A percentile compares a stretch with the other conserved stretches of the same genome.
Evolutionary conservation across 1,139 yeast genomes (phyloP).

Genomic region (Scheffersomyces segobiensis): DNA sequence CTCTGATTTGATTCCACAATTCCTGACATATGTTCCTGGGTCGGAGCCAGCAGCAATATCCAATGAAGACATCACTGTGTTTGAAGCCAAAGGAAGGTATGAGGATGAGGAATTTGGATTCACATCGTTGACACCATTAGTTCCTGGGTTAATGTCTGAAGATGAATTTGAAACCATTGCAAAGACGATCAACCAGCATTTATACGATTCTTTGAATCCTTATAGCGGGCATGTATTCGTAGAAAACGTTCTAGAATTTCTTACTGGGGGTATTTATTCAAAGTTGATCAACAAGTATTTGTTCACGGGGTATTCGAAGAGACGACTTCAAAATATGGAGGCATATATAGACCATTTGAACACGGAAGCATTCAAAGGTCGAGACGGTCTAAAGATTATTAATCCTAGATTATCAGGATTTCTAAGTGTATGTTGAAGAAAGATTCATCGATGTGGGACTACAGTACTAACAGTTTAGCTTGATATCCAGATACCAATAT

Average conservation of each 20-base stretch:
- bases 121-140: slow-evolving; percentile 57
- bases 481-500: slow-evolving; percentile 50
- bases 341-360: slow-evolving; percentile 45
- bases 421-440: slow-evolving; percentile 48
- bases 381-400: slow-evolving; percentile 40
- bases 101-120: slow-evolving; percentile 49
- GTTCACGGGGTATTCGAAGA: slow-evolving; percentile 23
- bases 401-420: slow-evolving; percentile 60
- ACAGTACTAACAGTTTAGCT: slow-evolving; percentile 22
- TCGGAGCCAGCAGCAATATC: slow-evolving; percentile 61
- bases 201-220: slow-evolving; percentile 44
- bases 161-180: slow-evolving; percentile 45
- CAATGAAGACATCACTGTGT: slow-evolving; percentile 17
- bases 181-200: slow-evolving; percentile 40
- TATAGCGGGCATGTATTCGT: slow-evolving; percentile 32
- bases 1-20: slow-evolving; percentile 54
- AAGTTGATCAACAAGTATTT: slow-evolving; percentile 18
- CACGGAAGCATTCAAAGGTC: slow-evolving; percentile 17
- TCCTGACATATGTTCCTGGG: slow-evolving; percentile 62
- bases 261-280: slow-evolving; percentile 41
- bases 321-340: slow-evolving; percentile 42
- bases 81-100: slow-evolving; percentile 37
- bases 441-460: neutral
- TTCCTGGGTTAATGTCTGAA: slow-evolving; percentile 34
- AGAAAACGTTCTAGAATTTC: slow-evolving; percentile 45